Evolutionary conservation across 2,329 filamentous ascomycete species (phyloP), one percentile per base, ranked within the genome.

Genomic region (Hypoxylon sp.): DNA sequence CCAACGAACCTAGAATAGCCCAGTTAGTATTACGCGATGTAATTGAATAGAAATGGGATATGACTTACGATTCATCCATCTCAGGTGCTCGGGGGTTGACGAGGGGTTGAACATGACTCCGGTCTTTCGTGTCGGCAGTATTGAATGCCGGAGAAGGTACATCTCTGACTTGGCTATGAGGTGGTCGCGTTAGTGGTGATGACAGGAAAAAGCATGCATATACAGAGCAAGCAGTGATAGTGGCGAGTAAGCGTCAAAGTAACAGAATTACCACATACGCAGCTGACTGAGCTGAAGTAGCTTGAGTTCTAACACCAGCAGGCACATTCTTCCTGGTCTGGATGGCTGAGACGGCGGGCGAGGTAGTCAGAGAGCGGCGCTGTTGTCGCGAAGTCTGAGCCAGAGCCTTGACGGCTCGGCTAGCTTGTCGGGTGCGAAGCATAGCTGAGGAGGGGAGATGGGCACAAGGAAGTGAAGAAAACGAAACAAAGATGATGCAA

Each of bases 41-140:
- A 29, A 23, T 14, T 29, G 29, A 21, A 11, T 14, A 46, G 32
- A 8, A 25, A 52, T 32, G 14, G 45, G 11, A 25, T 47, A 34
- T 19, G 57, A 85, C 90, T 72, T 89, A 93, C 90, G 91, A 94
- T 79, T 94, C 91, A 79, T 94, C 91, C 85, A 94, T 90, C 68
- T 91, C 88, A 61, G 84, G 83, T 64, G 82, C 80, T 75, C 84
- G 82, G 58, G 83, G 81, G 77, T 87, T 87, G 74, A 88, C 86
- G 66, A 93, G 83, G 66, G 90, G 90, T 71, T 92, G 90, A 65
- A 92, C 87, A 87, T 92, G 88, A 75, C 83, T 84, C 61, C 81
- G 81, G 62, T 80, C 75, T 70, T 81, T 79, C 74, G 77, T 75
- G 53, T 79, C 77, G 57, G 74, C 71, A 62, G 79, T 74, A 70